phyloP scores from a whole-genome alignment of 768 basidiomycete genomes.

The Lactarius pseudohatsudake region DNA sequence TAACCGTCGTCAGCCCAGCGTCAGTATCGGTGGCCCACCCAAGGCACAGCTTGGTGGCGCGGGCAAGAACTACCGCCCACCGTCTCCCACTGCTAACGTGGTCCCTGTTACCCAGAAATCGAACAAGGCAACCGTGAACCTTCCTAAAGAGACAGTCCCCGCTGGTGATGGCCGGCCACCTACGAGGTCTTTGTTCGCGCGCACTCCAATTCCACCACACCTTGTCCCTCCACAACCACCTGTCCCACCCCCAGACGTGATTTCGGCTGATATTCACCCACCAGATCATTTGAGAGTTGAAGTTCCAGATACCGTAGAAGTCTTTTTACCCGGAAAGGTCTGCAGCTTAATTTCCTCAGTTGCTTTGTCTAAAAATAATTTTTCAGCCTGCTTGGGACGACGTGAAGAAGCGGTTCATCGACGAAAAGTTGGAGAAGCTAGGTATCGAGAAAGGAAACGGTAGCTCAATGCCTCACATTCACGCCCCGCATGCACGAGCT shows the following conservation, averaged over 20 bases:
- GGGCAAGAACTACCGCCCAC: conserved; percentile 70
- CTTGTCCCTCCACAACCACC: conserved; percentile 36
- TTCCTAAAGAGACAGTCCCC: conserved; percentile 65
- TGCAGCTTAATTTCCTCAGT: conserved; percentile 27
- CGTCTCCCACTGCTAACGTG: conserved; percentile 43
- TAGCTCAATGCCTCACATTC: conserved; percentile 55
- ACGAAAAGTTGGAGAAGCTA: conserved; percentile 76
- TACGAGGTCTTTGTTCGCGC: conserved; percentile 56
- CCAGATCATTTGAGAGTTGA: conserved; percentile 58
- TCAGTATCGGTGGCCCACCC: conserved; percentile 84
- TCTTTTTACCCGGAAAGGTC: conserved; percentile 82
- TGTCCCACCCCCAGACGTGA: conserved; percentile 37
- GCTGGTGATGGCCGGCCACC: conserved; percentile 41
- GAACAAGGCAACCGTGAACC: conserved; percentile 68
- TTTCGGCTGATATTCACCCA: conserved; percentile 58
- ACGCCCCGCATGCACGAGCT: conserved; percentile 77
- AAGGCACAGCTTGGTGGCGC: conserved; percentile 84
- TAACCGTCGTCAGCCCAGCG: conserved; percentile 60
- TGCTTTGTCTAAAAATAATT: background rate
- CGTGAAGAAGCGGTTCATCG: conserved; percentile 68
- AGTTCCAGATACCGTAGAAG: conserved; percentile 70
- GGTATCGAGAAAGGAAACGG: conserved; percentile 69
- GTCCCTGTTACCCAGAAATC: conserved; percentile 40
- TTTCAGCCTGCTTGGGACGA: conserved; percentile 70
- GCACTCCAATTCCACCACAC: conserved; percentile 49